phyloP scores from a whole-genome alignment of 192 early-diverging fungal species.

The Mortierella antarctica region DNA sequence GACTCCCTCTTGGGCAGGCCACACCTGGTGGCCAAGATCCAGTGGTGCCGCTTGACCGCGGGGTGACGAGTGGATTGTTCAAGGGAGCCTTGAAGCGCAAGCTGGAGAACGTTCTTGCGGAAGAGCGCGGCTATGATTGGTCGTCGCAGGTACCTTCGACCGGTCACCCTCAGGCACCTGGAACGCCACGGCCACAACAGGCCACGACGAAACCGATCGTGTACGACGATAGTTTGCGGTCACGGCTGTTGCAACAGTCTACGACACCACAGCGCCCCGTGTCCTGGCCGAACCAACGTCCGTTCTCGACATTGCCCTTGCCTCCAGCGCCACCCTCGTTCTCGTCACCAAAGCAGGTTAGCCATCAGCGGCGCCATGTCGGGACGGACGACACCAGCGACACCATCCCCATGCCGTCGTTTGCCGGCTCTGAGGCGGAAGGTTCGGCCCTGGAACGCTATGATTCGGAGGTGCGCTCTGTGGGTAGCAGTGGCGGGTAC shows the following conservation, averaged over 20 bases:
- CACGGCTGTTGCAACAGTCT: not conserved
- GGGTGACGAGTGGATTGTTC: constrained; percentile 1
- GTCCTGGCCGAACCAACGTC: not conserved
- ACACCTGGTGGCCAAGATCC: too few species aligned
- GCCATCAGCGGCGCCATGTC: too few species aligned
- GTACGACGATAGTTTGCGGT: constrained; percentile 9
- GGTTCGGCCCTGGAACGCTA: too few species aligned
- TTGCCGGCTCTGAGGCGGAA: too few species aligned
- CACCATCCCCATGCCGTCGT: too few species aligned
- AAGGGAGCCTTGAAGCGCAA: constrained; percentile 21
- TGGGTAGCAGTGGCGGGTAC: too few species aligned
- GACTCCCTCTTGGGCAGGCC: too few species aligned
- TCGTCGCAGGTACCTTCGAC: too few species aligned
- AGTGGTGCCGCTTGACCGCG: too few species aligned
- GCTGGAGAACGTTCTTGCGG: constrained; percentile 14
- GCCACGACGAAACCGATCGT: not conserved
- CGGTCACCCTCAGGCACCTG: not conserved
- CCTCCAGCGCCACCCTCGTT: not conserved
- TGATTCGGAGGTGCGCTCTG: too few species aligned
- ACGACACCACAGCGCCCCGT: not conserved
- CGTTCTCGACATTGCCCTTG: not conserved
- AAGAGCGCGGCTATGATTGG: constrained; percentile 2
- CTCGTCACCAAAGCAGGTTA: not conserved
- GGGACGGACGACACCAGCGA: too few species aligned
- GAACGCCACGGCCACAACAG: not conserved